Evolutionary conservation across 2,329 filamentous ascomycete species (phyloP).

Genomic region (Hortaea werneckii): DNA sequence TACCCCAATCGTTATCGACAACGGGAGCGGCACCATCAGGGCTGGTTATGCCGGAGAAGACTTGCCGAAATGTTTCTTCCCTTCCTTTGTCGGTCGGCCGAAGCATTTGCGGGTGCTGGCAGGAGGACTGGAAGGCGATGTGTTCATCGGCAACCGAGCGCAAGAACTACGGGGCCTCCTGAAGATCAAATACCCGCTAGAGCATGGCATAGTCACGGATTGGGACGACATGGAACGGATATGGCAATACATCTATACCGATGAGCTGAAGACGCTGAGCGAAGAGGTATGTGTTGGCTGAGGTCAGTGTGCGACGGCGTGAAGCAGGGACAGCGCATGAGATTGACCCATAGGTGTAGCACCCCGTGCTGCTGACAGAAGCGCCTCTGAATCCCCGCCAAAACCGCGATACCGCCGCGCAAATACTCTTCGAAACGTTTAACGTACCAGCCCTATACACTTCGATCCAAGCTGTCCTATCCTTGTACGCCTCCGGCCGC

Average conservation of each 20-base stretch:
- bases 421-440: conserved; percentile 98
- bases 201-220: conserved; percentile 96
- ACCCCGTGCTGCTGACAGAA: conserved; percentile 92
- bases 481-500: conserved; percentile 87
- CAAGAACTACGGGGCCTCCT: conserved; percentile 83
- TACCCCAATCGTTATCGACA: conserved; percentile 96
- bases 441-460: conserved; percentile 95
- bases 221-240: conserved; percentile 99
- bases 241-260: conserved; percentile 95
- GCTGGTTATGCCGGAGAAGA: conserved; percentile 96
- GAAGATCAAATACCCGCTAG: conserved; percentile 90
- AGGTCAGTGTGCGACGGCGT: conserved; percentile 8
- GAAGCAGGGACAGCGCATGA: neutral
- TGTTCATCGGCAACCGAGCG: conserved; percentile 90
- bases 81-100: conserved; percentile 89
- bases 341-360: conserved; percentile 38
- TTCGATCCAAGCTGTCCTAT: conserved; percentile 92
- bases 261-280: conserved; percentile 90
- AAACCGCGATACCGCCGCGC: conserved; percentile 91
- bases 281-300: conserved; percentile 60
- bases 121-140: conserved; percentile 91
- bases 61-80: conserved; percentile 91
- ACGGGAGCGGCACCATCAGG: conserved; percentile 93
- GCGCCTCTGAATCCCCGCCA: conserved; percentile 88
- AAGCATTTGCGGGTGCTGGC: conserved; percentile 92